A percentile compares a stretch with the other conserved stretches of the same genome.
phyloP scores from a whole-genome alignment of 306 rosid genomes.

The Cicer pinnatifidum region DNA sequence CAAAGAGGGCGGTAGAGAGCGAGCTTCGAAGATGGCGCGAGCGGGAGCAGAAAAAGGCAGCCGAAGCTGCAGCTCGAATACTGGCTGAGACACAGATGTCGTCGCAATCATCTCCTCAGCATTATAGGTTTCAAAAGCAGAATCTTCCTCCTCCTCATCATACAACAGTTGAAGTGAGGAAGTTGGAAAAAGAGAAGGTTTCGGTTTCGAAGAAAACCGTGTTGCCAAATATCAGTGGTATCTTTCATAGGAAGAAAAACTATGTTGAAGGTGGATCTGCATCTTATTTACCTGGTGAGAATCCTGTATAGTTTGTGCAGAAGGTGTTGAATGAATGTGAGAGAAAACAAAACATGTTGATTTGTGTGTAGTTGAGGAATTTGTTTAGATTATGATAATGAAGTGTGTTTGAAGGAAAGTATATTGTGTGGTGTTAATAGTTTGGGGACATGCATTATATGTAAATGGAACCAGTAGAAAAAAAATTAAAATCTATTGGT shows the following conservation, averaged over 20 bases:
- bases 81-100: conserved; percentile 70
- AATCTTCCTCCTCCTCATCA: conserved; percentile 53
- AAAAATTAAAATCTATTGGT: conserved; percentile 42
- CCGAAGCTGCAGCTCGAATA: conserved; percentile 86
- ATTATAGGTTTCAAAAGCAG: conserved; percentile 65
- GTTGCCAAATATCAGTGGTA: conserved; percentile 71
- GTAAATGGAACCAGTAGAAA: conserved; percentile 57
- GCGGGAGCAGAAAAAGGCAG: conserved; percentile 88
- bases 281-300: conserved; percentile 89
- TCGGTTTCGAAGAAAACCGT: conserved; percentile 74
- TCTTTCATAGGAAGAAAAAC: conserved; percentile 79
- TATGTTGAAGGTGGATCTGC: conserved; percentile 90
- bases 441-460: conserved; percentile 54
- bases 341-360: conserved; percentile 41
- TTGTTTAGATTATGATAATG: conserved; percentile 41
- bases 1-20: conserved; percentile 89
- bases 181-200: conserved; percentile 68
- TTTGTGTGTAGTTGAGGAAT: conserved; percentile 64
- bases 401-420: conserved; percentile 47
- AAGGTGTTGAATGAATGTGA: conserved; percentile 52
- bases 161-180: conserved; percentile 53
- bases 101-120: conserved; percentile 70
- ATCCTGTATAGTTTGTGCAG: conserved; percentile 54
- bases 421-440: conserved; percentile 44
- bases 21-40: conserved; percentile 93